A percentile compares a stretch with the other conserved stretches of the same genome.
Conservation (phyloP, 2,329 filamentous ascomycete species). For the Diplodia intermedia region DNA sequence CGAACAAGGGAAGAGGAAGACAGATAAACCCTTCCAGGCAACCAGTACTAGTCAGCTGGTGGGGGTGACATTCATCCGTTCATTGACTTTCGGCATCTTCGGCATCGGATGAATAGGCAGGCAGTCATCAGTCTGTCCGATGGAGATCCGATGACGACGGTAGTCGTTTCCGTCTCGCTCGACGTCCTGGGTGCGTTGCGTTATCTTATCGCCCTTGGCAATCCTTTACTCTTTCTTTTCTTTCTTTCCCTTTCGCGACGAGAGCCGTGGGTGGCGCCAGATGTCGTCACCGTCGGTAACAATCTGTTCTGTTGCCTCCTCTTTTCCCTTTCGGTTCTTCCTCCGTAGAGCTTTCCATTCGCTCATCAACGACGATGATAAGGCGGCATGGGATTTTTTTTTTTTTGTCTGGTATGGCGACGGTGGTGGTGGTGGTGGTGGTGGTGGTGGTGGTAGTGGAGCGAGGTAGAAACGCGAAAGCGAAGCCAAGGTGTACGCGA, state of each 20-base stretch:
- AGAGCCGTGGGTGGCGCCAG: not conserved
- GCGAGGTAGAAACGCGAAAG: not conserved
- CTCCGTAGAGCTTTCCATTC: not conserved
- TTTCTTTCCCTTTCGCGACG: constrained; percentile 3
- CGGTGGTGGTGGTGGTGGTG: too few relatives aligned
- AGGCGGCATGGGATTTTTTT: too few relatives aligned
- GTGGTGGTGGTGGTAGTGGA: not conserved
- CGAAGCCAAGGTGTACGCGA: not conserved
- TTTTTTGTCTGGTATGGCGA: too few relatives aligned
- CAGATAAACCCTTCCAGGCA: not conserved
- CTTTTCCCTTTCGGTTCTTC: not conserved
- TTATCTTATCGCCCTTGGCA: not conserved
- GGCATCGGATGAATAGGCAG: too few relatives aligned
- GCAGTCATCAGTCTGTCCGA: not conserved
- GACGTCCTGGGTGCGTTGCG: not conserved
- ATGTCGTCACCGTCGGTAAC: constrained; percentile 9
- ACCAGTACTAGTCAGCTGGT: not conserved
- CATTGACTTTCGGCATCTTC: not conserved
- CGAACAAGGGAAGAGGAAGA: not conserved
- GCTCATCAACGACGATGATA: not conserved
- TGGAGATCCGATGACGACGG: not conserved
- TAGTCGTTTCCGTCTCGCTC: not conserved
- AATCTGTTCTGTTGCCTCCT: not conserved
- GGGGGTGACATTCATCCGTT: not conserved
- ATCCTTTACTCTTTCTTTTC: not conserved